phyloP scores from a whole-genome alignment of 225 moss, liverwort and hornwort genomes.

The Rhytidiadelphus loreus region DNA sequence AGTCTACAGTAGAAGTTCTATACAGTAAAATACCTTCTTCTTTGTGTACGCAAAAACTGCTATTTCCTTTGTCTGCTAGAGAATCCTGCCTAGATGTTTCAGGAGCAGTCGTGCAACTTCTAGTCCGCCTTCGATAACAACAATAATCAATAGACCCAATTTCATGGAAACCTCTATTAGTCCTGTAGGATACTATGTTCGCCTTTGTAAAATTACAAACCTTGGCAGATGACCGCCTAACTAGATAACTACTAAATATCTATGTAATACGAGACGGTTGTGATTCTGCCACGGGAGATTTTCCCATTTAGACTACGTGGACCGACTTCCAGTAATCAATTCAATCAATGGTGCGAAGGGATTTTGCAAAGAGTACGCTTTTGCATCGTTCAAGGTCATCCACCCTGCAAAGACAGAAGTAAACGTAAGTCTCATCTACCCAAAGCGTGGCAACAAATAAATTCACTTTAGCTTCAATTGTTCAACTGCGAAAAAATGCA shows the following conservation, averaged over 20 bases:
- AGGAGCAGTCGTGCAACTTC: not conserved
- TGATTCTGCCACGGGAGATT: not conserved
- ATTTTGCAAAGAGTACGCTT: slow-evolving; percentile 38
- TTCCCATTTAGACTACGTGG: not conserved
- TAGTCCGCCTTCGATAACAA: not conserved
- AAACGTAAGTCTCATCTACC: not conserved
- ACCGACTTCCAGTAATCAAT: slow-evolving; percentile 46
- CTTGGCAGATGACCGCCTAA: not conserved
- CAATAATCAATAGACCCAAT: not conserved
- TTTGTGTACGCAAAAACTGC: not conserved
- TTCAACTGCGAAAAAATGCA: not conserved
- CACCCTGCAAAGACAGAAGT: slow-evolving; percentile 15
- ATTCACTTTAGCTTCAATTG: not conserved
- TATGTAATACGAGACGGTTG: not conserved
- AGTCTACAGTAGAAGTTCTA: not conserved
- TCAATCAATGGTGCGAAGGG: slow-evolving; percentile 41
- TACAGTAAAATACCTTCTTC: not conserved
- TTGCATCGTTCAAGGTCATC: slow-evolving; percentile 48
- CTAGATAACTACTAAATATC: not conserved
- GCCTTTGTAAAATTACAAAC: not conserved
- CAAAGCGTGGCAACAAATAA: not conserved
- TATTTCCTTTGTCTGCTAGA: not conserved
- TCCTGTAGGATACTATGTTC: not conserved
- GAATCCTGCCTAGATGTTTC: not conserved
- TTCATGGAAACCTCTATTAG: not conserved